Evolutionary conservation across 768 basidiomycete genomes (phyloP).

Genomic region (Antrodiella citrinella): DNA sequence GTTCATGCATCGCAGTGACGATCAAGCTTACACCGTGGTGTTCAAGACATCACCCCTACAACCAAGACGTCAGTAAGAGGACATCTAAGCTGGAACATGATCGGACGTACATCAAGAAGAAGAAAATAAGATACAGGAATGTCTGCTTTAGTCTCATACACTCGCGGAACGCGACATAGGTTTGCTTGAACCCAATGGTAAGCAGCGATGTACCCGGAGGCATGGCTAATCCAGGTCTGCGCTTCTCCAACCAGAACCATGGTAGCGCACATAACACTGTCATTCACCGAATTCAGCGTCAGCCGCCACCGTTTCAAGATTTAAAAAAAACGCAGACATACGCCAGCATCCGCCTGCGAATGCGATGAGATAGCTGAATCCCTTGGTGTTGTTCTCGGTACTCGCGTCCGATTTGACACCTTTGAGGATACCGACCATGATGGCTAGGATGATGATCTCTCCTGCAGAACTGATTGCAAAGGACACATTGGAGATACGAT

Average conservation of each 20-base stretch:
- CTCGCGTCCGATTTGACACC: slow-evolving; percentile 52
- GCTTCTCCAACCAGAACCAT: slow-evolving; percentile 67
- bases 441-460: slow-evolving; percentile 58
- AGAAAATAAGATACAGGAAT: slow-evolving; percentile 66
- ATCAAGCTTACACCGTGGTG: slow-evolving; percentile 54
- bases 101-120: slow-evolving; percentile 59
- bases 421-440: slow-evolving; percentile 72
- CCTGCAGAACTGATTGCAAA: slow-evolving; percentile 64
- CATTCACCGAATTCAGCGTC: no score
- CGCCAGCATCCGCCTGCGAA: slow-evolving; percentile 74
- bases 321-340: slow-evolving; percentile 24
- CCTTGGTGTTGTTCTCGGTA: slow-evolving; percentile 65
- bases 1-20: neutral
- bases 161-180: slow-evolving; percentile 52
- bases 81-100: neutral
- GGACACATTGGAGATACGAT: slow-evolving; percentile 69
- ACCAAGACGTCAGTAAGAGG: neutral
- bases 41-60: slow-evolving; percentile 67
- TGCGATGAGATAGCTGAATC: slow-evolving; percentile 70
- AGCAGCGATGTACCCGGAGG: slow-evolving; percentile 47
- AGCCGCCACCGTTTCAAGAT: no score
- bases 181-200: slow-evolving; percentile 64
- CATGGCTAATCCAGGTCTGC: slow-evolving; percentile 53
- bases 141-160: slow-evolving; percentile 65
- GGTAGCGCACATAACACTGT: slow-evolving; percentile 60